Base-by-base conservation (phyloP, 768 basidiomycete genomes). In the Pleurotus ostreatus region DNA sequence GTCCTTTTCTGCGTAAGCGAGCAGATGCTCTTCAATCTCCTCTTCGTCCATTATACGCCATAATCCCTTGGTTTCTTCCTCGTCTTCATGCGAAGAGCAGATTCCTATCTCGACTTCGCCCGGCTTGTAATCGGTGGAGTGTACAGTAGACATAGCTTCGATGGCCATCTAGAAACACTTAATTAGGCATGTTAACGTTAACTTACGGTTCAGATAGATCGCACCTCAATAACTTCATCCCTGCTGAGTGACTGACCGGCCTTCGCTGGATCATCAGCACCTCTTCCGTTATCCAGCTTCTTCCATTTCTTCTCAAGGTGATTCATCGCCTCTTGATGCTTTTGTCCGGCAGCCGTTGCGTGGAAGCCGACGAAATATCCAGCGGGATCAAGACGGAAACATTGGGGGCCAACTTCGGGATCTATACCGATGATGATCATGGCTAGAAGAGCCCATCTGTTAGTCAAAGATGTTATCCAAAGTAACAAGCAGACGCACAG, bases 261-360 rank as follows among this genome's bases (percentile, higher is more conserved):
- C 46, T 79, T 78, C 12, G 79, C 78, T 12, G 92, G 79, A 69
- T 95, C 88, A 49, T 94, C 89, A 0, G 86, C 89, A 18, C 92
- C 91, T 52, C 74, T 74, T 13, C 89, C 89, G 20, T 79, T 81
- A 65, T 92, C 87, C 26, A 94, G 76, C 70, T 94, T 94, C 78
- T 98, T 99, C 95, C 94, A 98, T 70, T 93, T 92, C 77, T 98
- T 98, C 76, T 99, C 97, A 44, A 99, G 79, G 66, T 94, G 90
- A 70, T 98, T 98, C 86, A 95, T 97, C 1, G 93, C 94, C 68
- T 99, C 97, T 66, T 97, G 96, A 65, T 98, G 97, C 65, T 99
- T 98, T 70, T 92, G 89, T 0, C 97, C 97, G 2, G 95, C 89
- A 0, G 96, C 86, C 2, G 96, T 96, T 7, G 97, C 97, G 63